Evolutionary conservation across 441 rosid species (phyloP), one percentile per base, ranked within the genome.

Genomic region (Brassica hybrid): DNA sequence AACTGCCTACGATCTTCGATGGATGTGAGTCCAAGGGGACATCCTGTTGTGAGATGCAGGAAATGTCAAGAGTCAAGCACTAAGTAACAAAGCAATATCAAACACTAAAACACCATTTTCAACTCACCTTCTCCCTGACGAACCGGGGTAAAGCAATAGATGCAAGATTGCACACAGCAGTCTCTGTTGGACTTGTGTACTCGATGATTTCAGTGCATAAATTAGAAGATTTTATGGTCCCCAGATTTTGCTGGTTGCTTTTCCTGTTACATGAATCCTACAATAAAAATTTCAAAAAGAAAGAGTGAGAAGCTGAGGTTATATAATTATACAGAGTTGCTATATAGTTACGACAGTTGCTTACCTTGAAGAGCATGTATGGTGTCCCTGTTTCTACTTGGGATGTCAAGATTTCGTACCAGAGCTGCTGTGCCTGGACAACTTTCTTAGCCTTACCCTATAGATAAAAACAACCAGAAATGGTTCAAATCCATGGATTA

Each of bases 141-240:
- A 80, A 94, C 70, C 94, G 88, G 0, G 96, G 97, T 60, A 94
- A 78, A 57, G 98, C 97, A 86, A 94, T 94, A 32, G 98, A 94
- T 63, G 98, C 97, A 72, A 92, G 85, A 81, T 94, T 94, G 97
- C 88, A n/a, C n/a, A n/a, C n/a, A n/a, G n/a, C n/a, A n/a, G n/a
- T n/a, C n/a, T n/a, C n/a, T n/a, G n/a, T n/a, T n/a, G n/a, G n/a
- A n/a, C n/a, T n/a, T n/a, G n/a, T n/a, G n/a, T n/a, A n/a, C n/a
- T n/a, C n/a, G n/a, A n/a, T n/a, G n/a, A n/a, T n/a, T n/a, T n/a
- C n/a, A n/a, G n/a, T n/a, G n/a, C n/a, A n/a, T n/a, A n/a, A n/a
- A n/a, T n/a, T n/a, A n/a, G n/a, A n/a, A n/a, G n/a, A n/a, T n/a
- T n/a, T n/a, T n/a, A n/a, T n/a, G n/a, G n/a, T n/a, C n/a, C n/a